Evolutionary conservation across 129 eudicot genomes (phyloP), one percentile per base, ranked within the genome.

Genomic region (Logfia minima): DNA sequence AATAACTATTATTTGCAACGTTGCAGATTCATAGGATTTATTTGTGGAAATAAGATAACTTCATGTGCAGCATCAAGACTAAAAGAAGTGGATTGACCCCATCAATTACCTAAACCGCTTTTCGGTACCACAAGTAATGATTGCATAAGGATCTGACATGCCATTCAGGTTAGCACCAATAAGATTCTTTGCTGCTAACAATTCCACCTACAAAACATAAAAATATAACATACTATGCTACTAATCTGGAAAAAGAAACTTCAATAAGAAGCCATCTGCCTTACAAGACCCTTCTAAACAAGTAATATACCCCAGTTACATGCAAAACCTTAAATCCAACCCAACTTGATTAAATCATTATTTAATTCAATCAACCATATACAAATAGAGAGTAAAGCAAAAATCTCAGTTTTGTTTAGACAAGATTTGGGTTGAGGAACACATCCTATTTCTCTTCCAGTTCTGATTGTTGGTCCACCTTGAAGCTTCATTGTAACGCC

Each of bases 111-210:
- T 94, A 86, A 94, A 94, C 75, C 99, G 87, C 84, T 94, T 94
- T 85, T 94, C 93, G 72, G 89, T 68, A 75, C 99, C 97, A 85
- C 99, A 94, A 32, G 96, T 94, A 76, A 94, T 92, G 77, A 94
- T 91, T 78, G 96, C 99, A 89, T 94, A 94, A 51, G 99, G 99
- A 88, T 94, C 99, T 16, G 99, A 94, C 58, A 90, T 91, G 88
- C 99, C 99, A 89, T 94, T 94, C 35, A 94, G 60, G 78, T 94
- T 91, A 74, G 99, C 97, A 77, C 89, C 97, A 35, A 89, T 80
- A 67, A 91, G 97, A 80, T 94, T 94, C 87, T 89, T 94, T 3
- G 99, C 99, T 72, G 99, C 99, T 75, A 94, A 80, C 35, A 94
- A 85, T 67, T 90, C 97, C 75, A 91, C 92, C 99, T 91, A 81